phyloP scores from a whole-genome alignment of 441 rosid genomes.

The Syzygium malaccense region DNA sequence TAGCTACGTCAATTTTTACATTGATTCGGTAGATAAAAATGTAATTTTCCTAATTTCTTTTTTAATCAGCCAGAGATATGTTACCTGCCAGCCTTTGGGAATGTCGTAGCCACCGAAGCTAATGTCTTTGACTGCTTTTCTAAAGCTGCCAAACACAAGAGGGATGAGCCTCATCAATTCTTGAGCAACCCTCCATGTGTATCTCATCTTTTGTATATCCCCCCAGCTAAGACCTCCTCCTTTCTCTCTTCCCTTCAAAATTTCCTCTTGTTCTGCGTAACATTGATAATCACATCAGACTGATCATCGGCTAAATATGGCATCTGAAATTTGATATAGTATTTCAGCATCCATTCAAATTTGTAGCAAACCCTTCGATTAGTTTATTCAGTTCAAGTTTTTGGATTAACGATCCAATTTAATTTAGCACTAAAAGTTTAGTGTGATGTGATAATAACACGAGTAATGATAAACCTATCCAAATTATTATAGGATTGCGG shows the following conservation, averaged over 20 bases:
- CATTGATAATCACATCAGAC: background rate
- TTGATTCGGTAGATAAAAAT: background rate
- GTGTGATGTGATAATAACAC: background rate
- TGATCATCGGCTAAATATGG: background rate
- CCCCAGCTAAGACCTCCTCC: conserved; percentile 15
- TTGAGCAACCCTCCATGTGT: conserved; percentile 29
- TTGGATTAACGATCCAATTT: background rate
- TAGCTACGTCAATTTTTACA: background rate
- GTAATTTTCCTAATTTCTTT: background rate
- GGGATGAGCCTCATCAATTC: conserved; percentile 27
- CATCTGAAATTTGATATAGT: background rate
- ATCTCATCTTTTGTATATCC: conserved; percentile 23
- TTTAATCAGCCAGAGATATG: background rate
- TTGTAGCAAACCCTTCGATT: background rate
- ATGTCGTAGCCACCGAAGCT: conserved; percentile 10
- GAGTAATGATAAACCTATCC: background rate
- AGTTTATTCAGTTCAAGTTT: background rate
- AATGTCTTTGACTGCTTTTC: background rate
- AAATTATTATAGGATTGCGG: background rate
- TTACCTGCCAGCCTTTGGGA: conserved; percentile 19
- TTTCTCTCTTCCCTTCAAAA: conserved; percentile 2
- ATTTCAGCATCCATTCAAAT: background rate
- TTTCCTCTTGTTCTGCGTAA: conserved; percentile 9
- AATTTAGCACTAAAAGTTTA: background rate
- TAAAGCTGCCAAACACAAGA: conserved; percentile 16